phyloP scores from a whole-genome alignment of 2,329 filamentous ascomycete species.

The Cercospora citrullina region DNA sequence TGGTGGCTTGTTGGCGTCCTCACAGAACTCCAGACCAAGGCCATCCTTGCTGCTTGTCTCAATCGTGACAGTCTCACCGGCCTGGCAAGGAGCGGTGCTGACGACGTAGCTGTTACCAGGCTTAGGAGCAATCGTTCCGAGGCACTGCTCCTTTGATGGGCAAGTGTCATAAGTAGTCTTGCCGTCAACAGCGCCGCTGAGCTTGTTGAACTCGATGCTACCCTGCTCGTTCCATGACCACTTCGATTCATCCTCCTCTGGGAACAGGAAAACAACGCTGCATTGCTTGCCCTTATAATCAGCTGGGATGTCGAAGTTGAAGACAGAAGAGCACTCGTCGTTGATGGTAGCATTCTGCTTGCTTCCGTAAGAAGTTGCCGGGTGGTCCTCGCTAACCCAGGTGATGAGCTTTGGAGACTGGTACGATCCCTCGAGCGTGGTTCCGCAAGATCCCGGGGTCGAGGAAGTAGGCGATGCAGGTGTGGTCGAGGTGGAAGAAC shows the following conservation, averaged over 20 bases:
- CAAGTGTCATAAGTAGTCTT: slow-evolving; percentile 43
- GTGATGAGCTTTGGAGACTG: slow-evolving; percentile 65
- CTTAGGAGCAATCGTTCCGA: slow-evolving; percentile 21
- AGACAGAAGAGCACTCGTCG: slow-evolving; percentile 58
- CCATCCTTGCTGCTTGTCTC: slow-evolving; percentile 26
- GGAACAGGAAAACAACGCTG: slow-evolving; percentile 66
- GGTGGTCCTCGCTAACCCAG: slow-evolving; percentile 57
- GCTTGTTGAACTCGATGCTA: slow-evolving; percentile 34
- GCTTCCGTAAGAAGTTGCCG: slow-evolving; percentile 55
- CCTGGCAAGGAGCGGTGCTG: slow-evolving; percentile 29
- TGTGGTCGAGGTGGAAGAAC: slow-evolving; percentile 1
- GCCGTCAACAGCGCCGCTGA: slow-evolving; percentile 49
- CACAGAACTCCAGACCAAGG: slow-evolving; percentile 32
- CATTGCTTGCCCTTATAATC: slow-evolving; percentile 60
- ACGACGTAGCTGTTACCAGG: slow-evolving; percentile 36
- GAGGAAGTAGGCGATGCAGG: slow-evolving; percentile 21
- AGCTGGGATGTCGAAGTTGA: slow-evolving; percentile 67
- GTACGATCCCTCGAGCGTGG: slow-evolving; percentile 38
- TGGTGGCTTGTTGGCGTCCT: slow-evolving; percentile 11
- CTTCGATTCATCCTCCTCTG: slow-evolving; percentile 55
- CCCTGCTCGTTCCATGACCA: slow-evolving; percentile 49
- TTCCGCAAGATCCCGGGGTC: slow-evolving; percentile 28
- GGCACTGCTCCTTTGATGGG: slow-evolving; percentile 15
- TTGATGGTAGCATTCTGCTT: slow-evolving; percentile 60
- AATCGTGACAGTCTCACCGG: slow-evolving; percentile 30